Percentiles rank a stretch among this genome's conserved stretches.
phyloP scores from a whole-genome alignment of 495 filamentous ascomycete species.

The Sabuloglossum arenarium region DNA sequence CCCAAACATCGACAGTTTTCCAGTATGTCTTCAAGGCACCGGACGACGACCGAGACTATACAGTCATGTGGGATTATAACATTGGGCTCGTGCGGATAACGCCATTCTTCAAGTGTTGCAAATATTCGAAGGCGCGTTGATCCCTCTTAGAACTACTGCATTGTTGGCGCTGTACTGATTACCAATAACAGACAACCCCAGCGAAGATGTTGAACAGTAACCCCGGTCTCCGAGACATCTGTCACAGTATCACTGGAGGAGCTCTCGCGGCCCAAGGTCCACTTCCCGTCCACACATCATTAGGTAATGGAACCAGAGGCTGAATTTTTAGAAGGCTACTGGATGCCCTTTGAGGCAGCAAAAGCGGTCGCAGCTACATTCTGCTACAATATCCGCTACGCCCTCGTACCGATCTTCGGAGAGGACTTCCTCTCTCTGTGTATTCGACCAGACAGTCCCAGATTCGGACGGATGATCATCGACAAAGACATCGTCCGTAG shows the following conservation, averaged over 20 bases:
- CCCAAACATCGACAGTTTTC: constrained; percentile 38
- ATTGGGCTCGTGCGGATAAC: constrained; percentile 89
- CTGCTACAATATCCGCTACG: constrained; percentile 65
- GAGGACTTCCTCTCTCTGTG: constrained; percentile 54
- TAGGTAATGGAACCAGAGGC: neutral
- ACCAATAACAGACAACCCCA: constrained; percentile 45
- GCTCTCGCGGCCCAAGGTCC: constrained; percentile 76
- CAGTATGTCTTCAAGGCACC: constrained; percentile 72
- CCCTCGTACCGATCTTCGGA: constrained; percentile 77
- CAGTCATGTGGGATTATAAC: constrained; percentile 92
- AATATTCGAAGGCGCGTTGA: constrained; percentile 55
- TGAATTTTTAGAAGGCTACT: constrained; percentile 55
- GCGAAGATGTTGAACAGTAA: constrained; percentile 64
- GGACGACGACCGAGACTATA: constrained; percentile 42
- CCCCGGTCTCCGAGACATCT: constrained; percentile 62
- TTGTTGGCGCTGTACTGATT: constrained; percentile 2
- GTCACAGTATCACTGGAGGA: constrained; percentile 87
- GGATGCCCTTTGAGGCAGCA: constrained; percentile 81
- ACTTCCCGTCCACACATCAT: neutral
- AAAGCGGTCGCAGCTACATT: constrained; percentile 70
- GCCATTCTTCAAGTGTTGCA: constrained; percentile 78
- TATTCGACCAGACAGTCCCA: constrained; percentile 30
- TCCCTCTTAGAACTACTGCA: neutral
- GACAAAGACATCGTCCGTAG: constrained; percentile 31
- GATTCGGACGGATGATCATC: constrained; percentile 49